A percentile compares a stretch with the other conserved stretches of the same genome.
Evolutionary conservation across 768 basidiomycete genomes (phyloP).

Genomic region (Paxillus involutus): DNA sequence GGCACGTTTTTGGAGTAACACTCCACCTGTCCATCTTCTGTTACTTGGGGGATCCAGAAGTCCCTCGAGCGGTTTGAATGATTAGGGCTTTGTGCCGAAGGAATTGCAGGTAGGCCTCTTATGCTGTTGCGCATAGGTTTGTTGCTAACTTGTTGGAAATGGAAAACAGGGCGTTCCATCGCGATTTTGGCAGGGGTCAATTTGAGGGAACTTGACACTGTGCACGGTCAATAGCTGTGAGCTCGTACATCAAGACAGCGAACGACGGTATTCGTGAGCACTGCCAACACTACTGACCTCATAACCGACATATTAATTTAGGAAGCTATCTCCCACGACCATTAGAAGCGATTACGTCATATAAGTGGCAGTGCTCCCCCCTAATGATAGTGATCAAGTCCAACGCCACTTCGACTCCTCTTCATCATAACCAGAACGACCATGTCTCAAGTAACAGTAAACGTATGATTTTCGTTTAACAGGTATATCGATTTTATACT

Average conservation of each 20-base stretch:
- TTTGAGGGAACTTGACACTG: background rate
- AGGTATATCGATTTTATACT: background rate
- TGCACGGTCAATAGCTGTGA: background rate
- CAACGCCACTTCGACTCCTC: background rate
- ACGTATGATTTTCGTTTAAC: constrained; percentile 33
- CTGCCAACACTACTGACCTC: background rate
- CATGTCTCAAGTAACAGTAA: constrained; percentile 26
- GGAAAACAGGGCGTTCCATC: constrained; percentile 18
- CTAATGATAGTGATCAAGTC: constrained; percentile 7
- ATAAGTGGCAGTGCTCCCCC: background rate
- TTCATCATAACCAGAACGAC: constrained; percentile 1
- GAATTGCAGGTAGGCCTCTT: constrained; percentile 31
- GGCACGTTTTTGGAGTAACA: background rate
- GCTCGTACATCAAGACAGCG: background rate
- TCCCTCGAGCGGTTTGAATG: constrained; percentile 46
- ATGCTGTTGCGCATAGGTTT: constrained; percentile 18
- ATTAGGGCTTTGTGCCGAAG: constrained; percentile 7
- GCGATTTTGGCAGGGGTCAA: constrained; percentile 4
- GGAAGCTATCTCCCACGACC: background rate
- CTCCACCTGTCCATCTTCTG: constrained; percentile 75
- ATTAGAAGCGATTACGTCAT: background rate
- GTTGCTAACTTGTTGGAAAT: background rate
- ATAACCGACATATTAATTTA: background rate
- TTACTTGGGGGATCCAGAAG: constrained; percentile 90
- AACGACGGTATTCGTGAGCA: background rate